Evolutionary conservation across 2,329 filamentous ascomycete species (phyloP).

Genomic region (Rhinocladiella similis): DNA sequence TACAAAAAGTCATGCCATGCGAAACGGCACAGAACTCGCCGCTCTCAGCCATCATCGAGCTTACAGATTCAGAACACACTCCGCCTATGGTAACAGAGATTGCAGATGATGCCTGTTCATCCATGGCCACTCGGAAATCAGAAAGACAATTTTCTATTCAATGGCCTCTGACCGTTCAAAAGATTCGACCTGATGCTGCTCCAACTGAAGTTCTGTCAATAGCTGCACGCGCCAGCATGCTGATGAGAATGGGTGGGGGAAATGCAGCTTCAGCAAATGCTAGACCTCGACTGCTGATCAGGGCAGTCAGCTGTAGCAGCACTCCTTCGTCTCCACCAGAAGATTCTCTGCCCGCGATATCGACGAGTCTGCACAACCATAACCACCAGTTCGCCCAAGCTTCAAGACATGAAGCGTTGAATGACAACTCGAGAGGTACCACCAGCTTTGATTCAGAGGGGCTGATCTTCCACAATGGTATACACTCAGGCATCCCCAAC

Average conservation of each 20-base stretch:
- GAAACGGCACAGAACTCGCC: slow-evolving; percentile 35
- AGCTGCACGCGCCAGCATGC: slow-evolving; percentile 14
- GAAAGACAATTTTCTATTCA: slow-evolving; percentile 28
- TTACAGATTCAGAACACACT: slow-evolving; percentile 32
- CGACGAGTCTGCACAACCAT: slow-evolving; percentile 1
- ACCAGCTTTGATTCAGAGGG: slow-evolving; percentile 8
- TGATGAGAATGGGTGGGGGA: slow-evolving; percentile 14
- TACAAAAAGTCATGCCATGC: slow-evolving; percentile 31
- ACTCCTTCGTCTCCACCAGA: slow-evolving; percentile 37
- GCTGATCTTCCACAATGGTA: not conserved
- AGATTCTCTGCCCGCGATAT: slow-evolving; percentile 38
- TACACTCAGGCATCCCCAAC: not conserved
- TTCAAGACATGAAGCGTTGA: slow-evolving; percentile 5
- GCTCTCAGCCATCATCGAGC: slow-evolving; percentile 34
- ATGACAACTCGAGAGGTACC: slow-evolving; percentile 10
- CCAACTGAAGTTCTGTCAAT: slow-evolving; percentile 18
- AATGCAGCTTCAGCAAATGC: slow-evolving; percentile 30
- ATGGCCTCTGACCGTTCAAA: slow-evolving; percentile 35
- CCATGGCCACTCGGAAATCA: not conserved
- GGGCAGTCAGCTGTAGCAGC: slow-evolving; percentile 30
- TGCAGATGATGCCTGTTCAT: too few relatives aligned
- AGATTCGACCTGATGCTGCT: slow-evolving; percentile 16
- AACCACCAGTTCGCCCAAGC: not conserved
- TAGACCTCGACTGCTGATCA: slow-evolving; percentile 29
- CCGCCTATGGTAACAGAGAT: slow-evolving; percentile 33